Evolutionary conservation across 2,329 filamentous ascomycete species (phyloP).

Genomic region (Colletotrichum higginsianum): DNA sequence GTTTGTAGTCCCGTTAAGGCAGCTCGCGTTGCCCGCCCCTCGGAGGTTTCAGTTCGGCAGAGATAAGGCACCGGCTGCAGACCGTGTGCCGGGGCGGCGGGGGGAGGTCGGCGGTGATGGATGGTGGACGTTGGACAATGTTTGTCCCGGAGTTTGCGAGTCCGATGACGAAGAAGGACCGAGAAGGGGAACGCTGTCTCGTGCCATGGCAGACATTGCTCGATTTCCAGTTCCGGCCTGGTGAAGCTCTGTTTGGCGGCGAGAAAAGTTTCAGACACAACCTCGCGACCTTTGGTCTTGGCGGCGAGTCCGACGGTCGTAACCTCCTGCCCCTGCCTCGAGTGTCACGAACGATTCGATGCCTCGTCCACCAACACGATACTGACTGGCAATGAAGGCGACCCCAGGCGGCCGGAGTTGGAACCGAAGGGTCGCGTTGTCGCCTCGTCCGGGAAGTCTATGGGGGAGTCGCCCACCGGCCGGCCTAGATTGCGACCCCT

Average conservation of each 20-base stretch:
- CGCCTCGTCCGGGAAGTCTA: neutral
- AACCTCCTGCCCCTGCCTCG: neutral
- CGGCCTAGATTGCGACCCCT: constrained; percentile 19
- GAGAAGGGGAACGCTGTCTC: constrained; percentile 4
- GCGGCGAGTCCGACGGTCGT: neutral
- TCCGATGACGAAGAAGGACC: constrained; percentile 28
- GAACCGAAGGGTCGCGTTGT: constrained; percentile 1
- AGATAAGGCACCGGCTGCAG: constrained; percentile 39
- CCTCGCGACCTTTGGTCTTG: neutral
- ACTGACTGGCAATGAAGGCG: neutral
- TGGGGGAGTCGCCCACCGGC: constrained; percentile 19
- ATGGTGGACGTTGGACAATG: constrained; percentile 11
- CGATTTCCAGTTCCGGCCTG: constrained; percentile 2
- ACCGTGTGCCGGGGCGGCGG: constrained; percentile 36
- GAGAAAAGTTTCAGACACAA: constrained; percentile 10
- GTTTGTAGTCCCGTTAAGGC: neutral
- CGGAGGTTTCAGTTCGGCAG: constrained; percentile 42
- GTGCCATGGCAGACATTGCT: constrained; percentile 19
- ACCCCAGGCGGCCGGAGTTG: neutral
- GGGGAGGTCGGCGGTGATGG: constrained; percentile 23
- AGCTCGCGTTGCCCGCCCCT: constrained; percentile 23
- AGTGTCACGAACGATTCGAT: neutral
- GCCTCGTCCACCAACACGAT: neutral
- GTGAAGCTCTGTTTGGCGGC: neutral
- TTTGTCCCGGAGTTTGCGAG: constrained; percentile 16